Base-by-base conservation (phyloP, 179 eudicot species). In the Heliamphora pulchella region DNA sequence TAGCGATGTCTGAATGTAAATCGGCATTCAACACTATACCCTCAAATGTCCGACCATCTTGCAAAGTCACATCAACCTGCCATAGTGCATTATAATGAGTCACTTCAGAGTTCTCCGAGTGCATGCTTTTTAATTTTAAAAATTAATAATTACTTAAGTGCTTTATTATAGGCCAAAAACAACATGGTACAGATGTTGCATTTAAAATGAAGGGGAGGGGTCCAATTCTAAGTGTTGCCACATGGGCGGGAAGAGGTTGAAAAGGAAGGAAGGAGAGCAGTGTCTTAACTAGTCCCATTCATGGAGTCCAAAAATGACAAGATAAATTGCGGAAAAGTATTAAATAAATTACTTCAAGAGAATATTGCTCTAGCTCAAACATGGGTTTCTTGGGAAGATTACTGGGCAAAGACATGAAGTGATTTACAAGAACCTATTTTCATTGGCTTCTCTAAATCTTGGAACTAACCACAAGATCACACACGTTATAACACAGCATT, bases 11-110 rank as follows among this genome's bases (percentile, higher is more conserved):
- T 73, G 97, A 91, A 89, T 95, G 98, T 77, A 90, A 77, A 87
- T 95, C 98, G 77, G 93, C 96, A 91, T 93, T 90, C 82, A 91
- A 80, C 59, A 95, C 95, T 8, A 87, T 92, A 46, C 98, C 98
- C 87, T 91, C 97, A 83, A 88, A 95, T 67, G 90, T 87, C 76
- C 95, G 87, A 78, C 98, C 98, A 89, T 95, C 98, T 87, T 93
- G 98, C 86, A 95, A 86, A 64, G 98, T 91, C 83, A 95, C 98
- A 74, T 95, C 98, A 89, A 95, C 92, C 98, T 95, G 84, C 76
- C 31, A 31, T 31, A 31, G 31, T 31, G 31, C 31, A 81, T 46
- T 4, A 44, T 44, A 43, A 50, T 73, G 68, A 68, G 53, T 51
- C 70, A 81, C 8, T 39, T 31, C 55, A 74, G 46, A 51, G 75